Conservation (phyloP, 2,329 filamentous ascomycete species). For the Tolypocladium nubicola region DNA sequence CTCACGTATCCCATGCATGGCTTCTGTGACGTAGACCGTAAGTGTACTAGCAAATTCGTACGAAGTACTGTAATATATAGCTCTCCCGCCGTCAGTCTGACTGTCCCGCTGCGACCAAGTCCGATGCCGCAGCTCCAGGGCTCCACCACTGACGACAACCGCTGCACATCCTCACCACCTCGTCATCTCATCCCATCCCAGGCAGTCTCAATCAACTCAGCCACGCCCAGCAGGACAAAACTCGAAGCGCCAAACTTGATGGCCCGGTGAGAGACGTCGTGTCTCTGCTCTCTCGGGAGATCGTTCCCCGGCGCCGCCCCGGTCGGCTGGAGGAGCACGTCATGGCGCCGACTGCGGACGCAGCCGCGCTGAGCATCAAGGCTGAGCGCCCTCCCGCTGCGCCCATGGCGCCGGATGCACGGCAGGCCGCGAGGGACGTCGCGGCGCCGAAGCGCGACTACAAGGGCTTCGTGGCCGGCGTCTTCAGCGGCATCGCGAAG, state of each 20-base stretch:
- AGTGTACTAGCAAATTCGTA: too few species aligned
- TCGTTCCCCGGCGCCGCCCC: neutral
- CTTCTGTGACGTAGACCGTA: too few species aligned
- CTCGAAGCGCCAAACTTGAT: neutral
- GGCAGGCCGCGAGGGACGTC: neutral
- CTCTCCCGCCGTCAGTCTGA: neutral
- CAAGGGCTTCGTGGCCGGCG: constrained; percentile 93
- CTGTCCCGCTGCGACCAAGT: neutral
- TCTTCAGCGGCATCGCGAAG: constrained; percentile 91
- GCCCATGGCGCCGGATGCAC: neutral
- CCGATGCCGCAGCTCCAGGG: neutral
- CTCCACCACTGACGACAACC: neutral
- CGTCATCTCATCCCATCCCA: neutral
- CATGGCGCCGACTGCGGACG: neutral
- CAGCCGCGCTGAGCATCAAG: neutral
- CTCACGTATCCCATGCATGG: neutral
- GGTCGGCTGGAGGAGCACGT: too few species aligned
- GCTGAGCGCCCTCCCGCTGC: neutral
- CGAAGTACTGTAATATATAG: neutral
- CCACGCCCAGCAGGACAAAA: neutral
- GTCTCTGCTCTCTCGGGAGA: neutral
- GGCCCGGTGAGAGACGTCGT: neutral
- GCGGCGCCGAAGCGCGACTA: constrained; percentile 43
- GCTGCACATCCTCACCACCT: neutral
- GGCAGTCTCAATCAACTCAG: neutral